Evolutionary conservation across 768 basidiomycete species (phyloP), one percentile per base, ranked within the genome.

Genomic region (Lepiota brunneoincarnata): DNA sequence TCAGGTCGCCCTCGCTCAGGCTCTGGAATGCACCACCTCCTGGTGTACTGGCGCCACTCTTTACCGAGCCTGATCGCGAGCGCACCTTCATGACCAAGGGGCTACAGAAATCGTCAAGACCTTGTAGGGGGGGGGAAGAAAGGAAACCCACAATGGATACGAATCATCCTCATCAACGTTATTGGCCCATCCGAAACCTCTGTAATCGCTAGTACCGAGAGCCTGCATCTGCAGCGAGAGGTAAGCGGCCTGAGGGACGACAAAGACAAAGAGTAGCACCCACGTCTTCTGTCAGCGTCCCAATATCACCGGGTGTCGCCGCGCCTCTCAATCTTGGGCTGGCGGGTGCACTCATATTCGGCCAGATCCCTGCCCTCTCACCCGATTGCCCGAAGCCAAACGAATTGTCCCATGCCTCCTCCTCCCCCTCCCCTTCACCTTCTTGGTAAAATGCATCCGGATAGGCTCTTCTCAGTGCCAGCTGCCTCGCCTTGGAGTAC

Each of bases 221-320:
- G 77, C 71, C 67, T 97, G 87, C 95, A 98, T 98, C 89, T 78
- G 48, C 17, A 35, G 45, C 12, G 50, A 12, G 54, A 35, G 12
- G 35, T 40, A 9, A 31, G 11, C 20, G 40, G 26, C 15, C 28
- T 45, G n/a, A 24, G 38, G 35, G 15, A 31, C n/a, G 40, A 35
- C 57, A 18, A 28, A 51, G 14, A 58, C 46, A 10, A 38, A 37
- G 35, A n/a, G n/a, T n/a, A n/a, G n/a, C n/a, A 62, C 76, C 23
- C 58, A 89, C 88, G 76, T 91, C 87, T 69, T 92, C 89, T 0
- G 90, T 93, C 39, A 94, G 73, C 23, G 93, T 96, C 15, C 90
- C 93, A 58, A 96, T 78, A 73, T 97, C 93, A 6, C 94, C 94
- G 0, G 96, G 96, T 0, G 97, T 99, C 62, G 91, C 91, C 54